phyloP scores from a whole-genome alignment of 768 basidiomycete species.

The Boletus vermiculosoides region DNA sequence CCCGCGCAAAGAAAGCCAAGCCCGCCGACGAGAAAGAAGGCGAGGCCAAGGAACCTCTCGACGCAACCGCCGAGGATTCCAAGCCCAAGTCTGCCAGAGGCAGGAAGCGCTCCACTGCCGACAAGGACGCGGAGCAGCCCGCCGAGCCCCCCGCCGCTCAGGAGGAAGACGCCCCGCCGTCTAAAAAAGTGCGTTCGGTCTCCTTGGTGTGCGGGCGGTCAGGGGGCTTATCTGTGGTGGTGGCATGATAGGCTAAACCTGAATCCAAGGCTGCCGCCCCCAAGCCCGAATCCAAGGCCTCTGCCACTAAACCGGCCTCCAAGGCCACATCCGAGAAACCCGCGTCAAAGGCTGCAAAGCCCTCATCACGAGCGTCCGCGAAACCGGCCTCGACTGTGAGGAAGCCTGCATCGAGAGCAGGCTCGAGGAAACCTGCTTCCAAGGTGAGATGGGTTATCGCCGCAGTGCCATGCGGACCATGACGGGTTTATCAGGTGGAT shows the following conservation, averaged over 20 bases:
- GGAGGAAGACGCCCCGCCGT: constrained; percentile 48
- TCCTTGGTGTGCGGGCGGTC: constrained; percentile 3
- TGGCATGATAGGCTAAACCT: constrained; percentile 41
- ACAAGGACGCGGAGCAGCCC: constrained; percentile 39
- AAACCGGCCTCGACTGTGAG: constrained; percentile 47
- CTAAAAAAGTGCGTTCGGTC: constrained; percentile 56
- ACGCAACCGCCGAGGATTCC: constrained; percentile 30
- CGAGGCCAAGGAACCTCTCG: constrained; percentile 37
- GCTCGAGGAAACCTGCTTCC: constrained; percentile 63
- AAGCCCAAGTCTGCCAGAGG: constrained; percentile 49
- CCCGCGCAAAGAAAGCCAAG: constrained; percentile 48
- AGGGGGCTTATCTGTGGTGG: constrained; percentile 1
- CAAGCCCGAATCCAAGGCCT: constrained; percentile 37
- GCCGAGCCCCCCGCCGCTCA: constrained; percentile 36
- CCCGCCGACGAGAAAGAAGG: constrained; percentile 44
- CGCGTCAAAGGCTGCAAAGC: constrained; percentile 40
- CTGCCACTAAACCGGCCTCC: constrained; percentile 30
- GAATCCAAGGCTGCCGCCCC: constrained; percentile 32
- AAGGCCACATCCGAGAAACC: constrained; percentile 40
- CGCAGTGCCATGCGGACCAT: background rate
- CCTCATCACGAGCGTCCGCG: constrained; percentile 37
- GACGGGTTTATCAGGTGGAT: constrained; percentile 27
- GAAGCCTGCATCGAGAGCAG: constrained; percentile 58
- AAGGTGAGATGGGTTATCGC: constrained; percentile 40
- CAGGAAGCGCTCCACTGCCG: constrained; percentile 53